Evolutionary conservation across 768 basidiomycete species (phyloP), one percentile per base, ranked within the genome.

Genomic region (Auricularia sp.): DNA sequence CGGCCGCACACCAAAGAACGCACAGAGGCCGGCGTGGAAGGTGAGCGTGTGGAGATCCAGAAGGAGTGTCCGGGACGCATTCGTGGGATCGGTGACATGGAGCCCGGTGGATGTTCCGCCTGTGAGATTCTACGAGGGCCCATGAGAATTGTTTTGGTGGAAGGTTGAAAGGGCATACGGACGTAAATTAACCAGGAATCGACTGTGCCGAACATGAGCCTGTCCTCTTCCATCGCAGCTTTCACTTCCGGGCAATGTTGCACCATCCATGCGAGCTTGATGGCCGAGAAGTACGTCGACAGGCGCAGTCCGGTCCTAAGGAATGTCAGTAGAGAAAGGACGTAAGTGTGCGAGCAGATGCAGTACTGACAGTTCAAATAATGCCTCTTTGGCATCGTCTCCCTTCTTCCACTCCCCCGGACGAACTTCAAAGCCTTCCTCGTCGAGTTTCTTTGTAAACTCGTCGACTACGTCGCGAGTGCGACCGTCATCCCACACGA

Each of bases 161-260:
- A 51, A 18, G 21, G 56, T 10, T 18, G 10, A 61, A 47, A 61
- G 39, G 11, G 23, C 21, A 39, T 4, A 69, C 79, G 62, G 71
- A 94, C 93, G 74, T 93, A 98, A 69, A 87, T 84, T 58, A 99
- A 83, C 96, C 96, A 99, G 36, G 92, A 93, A 75, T 99, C 97
- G 62, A 99, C 88, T 2, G 97, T 99, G 29, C 97, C 97, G 71
- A 98, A 94, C 23, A 87, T 77, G 12, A 98, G 81, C 66, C 91
- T 83, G 74, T 93, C 92, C 43, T 83, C 76, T 44, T 88, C 85
- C 71, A 94, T 87, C 0, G 97, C 95, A 53, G 83, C 79, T 39
- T 80, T 75, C 63, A 98, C 93, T 36, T 86, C 84, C 3, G 82
- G 80, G 71, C 88, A 76, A 72, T 98, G 86, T 73, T 96, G 90